Conservation (phyloP, 371 early-diverging fungal genomes). For the Mucor saturninus region DNA sequence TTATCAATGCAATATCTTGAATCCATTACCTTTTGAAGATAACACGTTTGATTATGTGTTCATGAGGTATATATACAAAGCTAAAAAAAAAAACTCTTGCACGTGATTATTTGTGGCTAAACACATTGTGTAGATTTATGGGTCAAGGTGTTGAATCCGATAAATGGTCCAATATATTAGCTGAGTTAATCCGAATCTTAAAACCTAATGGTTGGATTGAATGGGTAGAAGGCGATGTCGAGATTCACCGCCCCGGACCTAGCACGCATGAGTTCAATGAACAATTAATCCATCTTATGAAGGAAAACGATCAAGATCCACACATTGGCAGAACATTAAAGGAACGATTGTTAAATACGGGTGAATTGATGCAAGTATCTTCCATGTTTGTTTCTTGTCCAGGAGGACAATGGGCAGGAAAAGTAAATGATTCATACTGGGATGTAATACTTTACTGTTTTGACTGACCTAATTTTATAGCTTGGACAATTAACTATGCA, state of each 20-base stretch:
- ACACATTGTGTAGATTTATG: slow-evolving; percentile 32
- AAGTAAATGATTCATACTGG: slow-evolving; percentile 29
- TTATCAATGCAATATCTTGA: slow-evolving; percentile 41
- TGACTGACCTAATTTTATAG: slow-evolving; percentile 20
- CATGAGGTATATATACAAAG: slow-evolving; percentile 37
- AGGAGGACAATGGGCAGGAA: slow-evolving; percentile 59
- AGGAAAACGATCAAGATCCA: slow-evolving; percentile 38
- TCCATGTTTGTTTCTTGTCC: slow-evolving; percentile 54
- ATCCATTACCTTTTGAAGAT: slow-evolving; percentile 47
- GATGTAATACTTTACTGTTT: too few relatives aligned
- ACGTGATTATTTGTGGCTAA: too few relatives aligned
- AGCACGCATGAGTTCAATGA: slow-evolving; percentile 39
- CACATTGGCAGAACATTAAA: slow-evolving; percentile 33
- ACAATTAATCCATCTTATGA: slow-evolving; percentile 33
- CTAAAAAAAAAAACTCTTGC: not conserved
- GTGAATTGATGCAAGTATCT: slow-evolving; percentile 27
- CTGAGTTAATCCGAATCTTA: slow-evolving; percentile 46
- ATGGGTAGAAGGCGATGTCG: slow-evolving; percentile 44
- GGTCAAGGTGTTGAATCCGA: slow-evolving; percentile 34
- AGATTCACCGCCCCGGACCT: slow-evolving; percentile 49
- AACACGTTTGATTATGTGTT: slow-evolving; percentile 54
- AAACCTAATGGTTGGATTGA: slow-evolving; percentile 56
- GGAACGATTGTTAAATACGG: slow-evolving; percentile 25
- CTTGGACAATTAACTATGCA: slow-evolving; percentile 52
- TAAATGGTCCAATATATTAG: slow-evolving; percentile 37